Conservation (phyloP, 2,329 filamentous ascomycete genomes). For the Cladosporium sp. region DNA sequence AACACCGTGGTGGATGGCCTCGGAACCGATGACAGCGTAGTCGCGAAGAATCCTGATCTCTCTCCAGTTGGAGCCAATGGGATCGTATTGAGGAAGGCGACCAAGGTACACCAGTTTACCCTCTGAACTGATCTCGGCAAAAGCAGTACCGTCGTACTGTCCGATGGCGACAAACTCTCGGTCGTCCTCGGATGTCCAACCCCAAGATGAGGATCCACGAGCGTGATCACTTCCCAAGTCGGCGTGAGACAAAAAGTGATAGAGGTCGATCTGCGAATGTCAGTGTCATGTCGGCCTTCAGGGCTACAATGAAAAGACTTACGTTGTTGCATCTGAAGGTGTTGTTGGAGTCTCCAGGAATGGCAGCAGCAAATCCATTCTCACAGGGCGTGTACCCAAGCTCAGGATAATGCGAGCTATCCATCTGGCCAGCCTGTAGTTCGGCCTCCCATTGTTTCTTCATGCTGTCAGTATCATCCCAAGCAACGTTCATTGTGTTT, state of each 20-base stretch:
- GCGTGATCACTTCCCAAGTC: slow-evolving; percentile 46
- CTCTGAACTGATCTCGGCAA: slow-evolving; percentile 47
- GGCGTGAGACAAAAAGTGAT: slow-evolving; percentile 52
- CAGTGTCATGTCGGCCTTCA: no score
- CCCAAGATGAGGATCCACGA: slow-evolving; percentile 47
- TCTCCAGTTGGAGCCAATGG: slow-evolving; percentile 47
- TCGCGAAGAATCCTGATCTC: slow-evolving; percentile 46
- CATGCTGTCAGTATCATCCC: neutral
- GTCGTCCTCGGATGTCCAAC: slow-evolving; percentile 49
- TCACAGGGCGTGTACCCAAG: slow-evolving; percentile 39
- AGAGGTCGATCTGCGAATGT: slow-evolving; percentile 44
- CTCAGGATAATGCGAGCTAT: slow-evolving; percentile 34
- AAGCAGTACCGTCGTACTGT: slow-evolving; percentile 52
- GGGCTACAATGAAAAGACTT: neutral
- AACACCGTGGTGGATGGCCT: slow-evolving; percentile 50
- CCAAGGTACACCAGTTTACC: slow-evolving; percentile 52
- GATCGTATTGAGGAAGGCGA: slow-evolving; percentile 45
- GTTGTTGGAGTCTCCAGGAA: slow-evolving; percentile 43
- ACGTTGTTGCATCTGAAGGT: slow-evolving; percentile 31
- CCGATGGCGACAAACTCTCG: slow-evolving; percentile 53
- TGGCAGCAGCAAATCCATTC: slow-evolving; percentile 41
- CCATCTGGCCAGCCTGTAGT: slow-evolving; percentile 32
- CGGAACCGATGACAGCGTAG: slow-evolving; percentile 41
- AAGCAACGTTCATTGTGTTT: neutral
- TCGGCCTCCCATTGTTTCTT: slow-evolving; percentile 32